Percentiles rank a stretch among this genome's conserved stretches.
Evolutionary conservation across 306 rosid genomes (phyloP).

Genomic region (Purshia tridentata): DNA sequence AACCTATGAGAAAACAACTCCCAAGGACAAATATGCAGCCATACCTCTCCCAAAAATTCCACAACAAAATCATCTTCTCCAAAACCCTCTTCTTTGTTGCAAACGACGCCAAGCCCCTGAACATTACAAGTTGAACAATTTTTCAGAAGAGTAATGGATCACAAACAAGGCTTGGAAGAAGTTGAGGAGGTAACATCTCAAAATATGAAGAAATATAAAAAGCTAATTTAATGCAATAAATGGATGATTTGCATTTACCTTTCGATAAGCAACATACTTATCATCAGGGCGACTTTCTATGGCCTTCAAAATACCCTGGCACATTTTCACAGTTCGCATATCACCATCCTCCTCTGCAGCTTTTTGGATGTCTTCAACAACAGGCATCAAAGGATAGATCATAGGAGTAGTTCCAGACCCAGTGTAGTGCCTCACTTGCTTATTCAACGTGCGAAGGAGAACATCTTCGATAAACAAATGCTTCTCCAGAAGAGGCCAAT

Average conservation of each 20-base stretch:
- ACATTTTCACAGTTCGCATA: conserved; percentile 57
- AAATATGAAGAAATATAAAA: neutral
- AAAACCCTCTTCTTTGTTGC: conserved; percentile 87
- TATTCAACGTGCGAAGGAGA: conserved; percentile 79
- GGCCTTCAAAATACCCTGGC: conserved; percentile 77
- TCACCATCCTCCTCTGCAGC: conserved; percentile 64
- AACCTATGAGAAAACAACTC: neutral
- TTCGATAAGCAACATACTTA: conserved; percentile 92
- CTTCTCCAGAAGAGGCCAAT: conserved; percentile 76
- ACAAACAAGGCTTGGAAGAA: conserved; percentile 13
- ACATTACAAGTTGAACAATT: conserved; percentile 32
- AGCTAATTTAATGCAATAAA: conserved; percentile 7
- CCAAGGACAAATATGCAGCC: conserved; percentile 23
- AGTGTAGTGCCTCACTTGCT: conserved; percentile 76
- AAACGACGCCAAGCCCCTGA: conserved; percentile 98
- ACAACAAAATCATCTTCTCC: conserved; percentile 84
- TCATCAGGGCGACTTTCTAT: conserved; percentile 81
- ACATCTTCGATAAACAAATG: conserved; percentile 86
- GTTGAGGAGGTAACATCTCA: conserved; percentile 9
- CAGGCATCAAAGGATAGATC: conserved; percentile 70
- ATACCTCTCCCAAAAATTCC: conserved; percentile 98
- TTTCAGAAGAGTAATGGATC: conserved; percentile 20
- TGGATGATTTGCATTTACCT: conserved; percentile 47
- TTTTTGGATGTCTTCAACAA: conserved; percentile 72
- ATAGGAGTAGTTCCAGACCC: conserved; percentile 87